Evolutionary conservation across 768 basidiomycete genomes (phyloP).

Genomic region (Vararia minispora): DNA sequence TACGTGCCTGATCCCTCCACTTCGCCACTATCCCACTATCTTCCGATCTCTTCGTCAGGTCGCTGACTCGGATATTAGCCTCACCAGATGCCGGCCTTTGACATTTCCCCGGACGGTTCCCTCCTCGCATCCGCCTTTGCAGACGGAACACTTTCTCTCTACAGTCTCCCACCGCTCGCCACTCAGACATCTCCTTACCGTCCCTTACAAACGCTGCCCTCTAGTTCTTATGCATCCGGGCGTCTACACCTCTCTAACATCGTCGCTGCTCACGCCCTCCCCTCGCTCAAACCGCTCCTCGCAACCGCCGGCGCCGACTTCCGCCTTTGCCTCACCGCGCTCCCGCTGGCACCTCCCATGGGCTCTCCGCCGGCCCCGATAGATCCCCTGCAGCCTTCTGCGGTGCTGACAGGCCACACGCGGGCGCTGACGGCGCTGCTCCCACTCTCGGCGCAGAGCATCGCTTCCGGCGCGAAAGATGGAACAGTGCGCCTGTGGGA

Average conservation of each 20-base stretch:
- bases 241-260: conserved; percentile 11
- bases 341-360: too few relatives aligned
- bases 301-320: conserved; percentile 14
- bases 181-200: conserved; percentile 2
- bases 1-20: too few relatives aligned
- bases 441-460: background rate
- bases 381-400: conserved; percentile 3
- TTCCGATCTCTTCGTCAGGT: background rate
- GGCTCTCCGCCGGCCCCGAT: background rate
- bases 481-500: conserved; percentile 13
- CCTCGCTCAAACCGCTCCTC: conserved; percentile 2
- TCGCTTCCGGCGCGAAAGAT: conserved; percentile 7
- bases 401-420: conserved; percentile 8
- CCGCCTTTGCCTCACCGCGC: conserved; percentile 7
- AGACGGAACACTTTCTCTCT: conserved; percentile 13
- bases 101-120: conserved; percentile 3
- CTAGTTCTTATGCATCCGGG: conserved; percentile 1
- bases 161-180: conserved; percentile 4
- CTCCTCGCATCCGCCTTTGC: conserved; percentile 10
- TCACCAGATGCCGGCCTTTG: conserved; percentile 12
- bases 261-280: conserved; percentile 10
- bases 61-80: conserved; percentile 5
- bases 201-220: conserved; percentile 1
- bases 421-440: conserved; percentile 8
- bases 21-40: too few relatives aligned